These are phyloP conservation scores for Saksenaea vasiformis DNA, from an alignment of 371 early-diverging fungal genomes.

Conservation along the genomic window DNA sequence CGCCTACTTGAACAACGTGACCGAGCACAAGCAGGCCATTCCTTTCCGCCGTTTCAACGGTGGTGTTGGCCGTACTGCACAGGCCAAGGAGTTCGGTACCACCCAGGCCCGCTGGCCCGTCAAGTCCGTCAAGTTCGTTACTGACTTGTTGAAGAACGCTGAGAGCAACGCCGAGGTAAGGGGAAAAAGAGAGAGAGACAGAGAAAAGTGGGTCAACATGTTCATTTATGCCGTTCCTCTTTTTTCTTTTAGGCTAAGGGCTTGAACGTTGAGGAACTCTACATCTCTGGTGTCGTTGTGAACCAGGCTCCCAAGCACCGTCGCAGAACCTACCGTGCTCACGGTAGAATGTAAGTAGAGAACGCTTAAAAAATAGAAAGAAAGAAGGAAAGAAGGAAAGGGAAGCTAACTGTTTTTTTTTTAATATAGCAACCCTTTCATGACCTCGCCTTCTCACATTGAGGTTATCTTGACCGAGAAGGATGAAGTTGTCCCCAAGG, in stretches of 20 bases:
- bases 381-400: no score
- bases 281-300: constrained; percentile 95
- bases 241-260: constrained; percentile 80
- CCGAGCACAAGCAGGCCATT: constrained; percentile 94
- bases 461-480: constrained; percentile 91
- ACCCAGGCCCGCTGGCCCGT: constrained; percentile 98
- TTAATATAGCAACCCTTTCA: constrained; percentile 94
- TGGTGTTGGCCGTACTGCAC: constrained; percentile 96
- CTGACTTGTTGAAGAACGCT: constrained; percentile 94
- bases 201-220: not conserved
- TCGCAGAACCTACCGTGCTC: constrained; percentile 98
- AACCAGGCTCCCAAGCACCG: constrained; percentile 99
- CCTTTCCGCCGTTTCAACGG: constrained; percentile 97
- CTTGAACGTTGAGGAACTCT: constrained; percentile 82
- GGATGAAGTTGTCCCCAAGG: constrained; percentile 74
- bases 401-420: no score
- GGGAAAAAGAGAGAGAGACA: not conserved
- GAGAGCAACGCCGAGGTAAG: constrained; percentile 90
- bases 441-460: constrained; percentile 97
- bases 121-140: constrained; percentile 91
- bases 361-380: no score
- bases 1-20: constrained; percentile 91
- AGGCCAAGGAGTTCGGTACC: constrained; percentile 92
- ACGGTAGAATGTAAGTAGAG: constrained; percentile 97
- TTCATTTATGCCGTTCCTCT: no score